Conservation (phyloP, 805 yeast genomes). For the Ogataea ganodermae region DNA sequence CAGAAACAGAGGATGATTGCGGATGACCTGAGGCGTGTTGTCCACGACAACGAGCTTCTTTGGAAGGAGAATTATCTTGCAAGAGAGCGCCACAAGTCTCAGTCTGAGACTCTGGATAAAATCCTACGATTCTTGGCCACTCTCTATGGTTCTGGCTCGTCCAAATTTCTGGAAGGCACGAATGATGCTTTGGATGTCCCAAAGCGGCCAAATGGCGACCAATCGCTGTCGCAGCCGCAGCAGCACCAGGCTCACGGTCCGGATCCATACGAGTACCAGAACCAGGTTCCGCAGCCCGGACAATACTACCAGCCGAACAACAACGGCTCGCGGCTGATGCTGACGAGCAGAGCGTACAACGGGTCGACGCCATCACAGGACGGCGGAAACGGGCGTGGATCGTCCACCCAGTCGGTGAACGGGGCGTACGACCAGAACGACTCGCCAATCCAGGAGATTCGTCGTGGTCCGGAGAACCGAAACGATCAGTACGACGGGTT, state of each 20-base stretch:
- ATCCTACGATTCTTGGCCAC: slow-evolving; percentile 86
- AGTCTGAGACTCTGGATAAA: slow-evolving; percentile 84
- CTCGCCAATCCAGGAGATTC: slow-evolving; percentile 34
- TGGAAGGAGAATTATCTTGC: slow-evolving; percentile 89
- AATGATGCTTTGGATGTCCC: slow-evolving; percentile 19
- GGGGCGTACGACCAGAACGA: slow-evolving; percentile 17
- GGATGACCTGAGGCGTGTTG: slow-evolving; percentile 79
- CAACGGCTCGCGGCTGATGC: slow-evolving; percentile 28
- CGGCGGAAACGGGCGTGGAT: slow-evolving; percentile 1
- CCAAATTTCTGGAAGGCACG: slow-evolving; percentile 33
- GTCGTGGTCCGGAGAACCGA: slow-evolving; percentile 34
- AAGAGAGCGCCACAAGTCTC: slow-evolving; percentile 82
- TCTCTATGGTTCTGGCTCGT: slow-evolving; percentile 68
- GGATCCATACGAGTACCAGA: slow-evolving; percentile 18
- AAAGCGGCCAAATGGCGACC: slow-evolving; percentile 11
- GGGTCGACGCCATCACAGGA: slow-evolving; percentile 14
- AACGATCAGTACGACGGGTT: slow-evolving; percentile 25
- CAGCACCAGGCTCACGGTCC: slow-evolving; percentile 11
- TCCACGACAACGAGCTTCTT: slow-evolving; percentile 82
- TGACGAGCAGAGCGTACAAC: slow-evolving; percentile 31
- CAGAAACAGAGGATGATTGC: slow-evolving; percentile 77
- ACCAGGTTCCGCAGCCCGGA: slow-evolving; percentile 9
- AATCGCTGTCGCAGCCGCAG: slow-evolving; percentile 8
- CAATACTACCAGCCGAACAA: slow-evolving; percentile 12
- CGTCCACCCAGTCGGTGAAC: slow-evolving; percentile 4